Conservation (phyloP, 345 rosid genomes). For the Acer negundo region DNA sequence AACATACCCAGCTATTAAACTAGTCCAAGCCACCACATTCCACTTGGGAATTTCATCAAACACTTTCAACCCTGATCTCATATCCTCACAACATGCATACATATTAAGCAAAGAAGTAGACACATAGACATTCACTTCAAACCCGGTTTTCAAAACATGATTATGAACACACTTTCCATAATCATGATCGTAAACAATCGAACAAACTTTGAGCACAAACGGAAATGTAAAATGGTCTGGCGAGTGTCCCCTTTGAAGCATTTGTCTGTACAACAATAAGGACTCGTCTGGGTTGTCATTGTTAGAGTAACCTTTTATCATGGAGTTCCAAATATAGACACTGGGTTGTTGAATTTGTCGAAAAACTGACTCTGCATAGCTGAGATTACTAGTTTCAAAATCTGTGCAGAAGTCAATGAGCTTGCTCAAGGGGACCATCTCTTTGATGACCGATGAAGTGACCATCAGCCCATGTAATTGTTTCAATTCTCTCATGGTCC, state of each 20-base stretch:
- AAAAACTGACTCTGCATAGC: conserved; percentile 22
- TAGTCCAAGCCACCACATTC: conserved; percentile 40
- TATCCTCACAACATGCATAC: conserved; percentile 35
- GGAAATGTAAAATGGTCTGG: conserved; percentile 37
- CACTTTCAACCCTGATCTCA: conserved; percentile 25
- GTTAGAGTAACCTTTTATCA: conserved; percentile 41
- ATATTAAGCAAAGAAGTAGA: conserved; percentile 39
- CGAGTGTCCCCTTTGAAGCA: conserved; percentile 31
- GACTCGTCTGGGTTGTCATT: conserved; percentile 23
- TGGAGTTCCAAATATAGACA: conserved; percentile 43
- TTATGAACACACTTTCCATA: conserved; percentile 37
- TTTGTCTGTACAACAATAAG: conserved; percentile 25
- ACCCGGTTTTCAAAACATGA: conserved; percentile 32
- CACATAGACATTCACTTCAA: conserved; percentile 35
- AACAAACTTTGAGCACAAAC: conserved; percentile 37
- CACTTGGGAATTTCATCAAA: conserved; percentile 40
- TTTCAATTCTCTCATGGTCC: conserved; percentile 30
- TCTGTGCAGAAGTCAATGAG: conserved; percentile 31
- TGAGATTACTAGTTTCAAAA: conserved; percentile 21
- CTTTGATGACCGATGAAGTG: conserved; percentile 31
- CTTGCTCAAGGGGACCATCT: conserved; percentile 34
- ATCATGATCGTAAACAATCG: conserved; percentile 7
- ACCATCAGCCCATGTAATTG: conserved; percentile 39
- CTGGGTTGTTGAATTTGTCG: conserved; percentile 19
- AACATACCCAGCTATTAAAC: conserved; percentile 40